These are phyloP conservation scores for Babesia bigemina DNA, from an alignment of 169 alveolate species.

Conservation along the genomic window DNA sequence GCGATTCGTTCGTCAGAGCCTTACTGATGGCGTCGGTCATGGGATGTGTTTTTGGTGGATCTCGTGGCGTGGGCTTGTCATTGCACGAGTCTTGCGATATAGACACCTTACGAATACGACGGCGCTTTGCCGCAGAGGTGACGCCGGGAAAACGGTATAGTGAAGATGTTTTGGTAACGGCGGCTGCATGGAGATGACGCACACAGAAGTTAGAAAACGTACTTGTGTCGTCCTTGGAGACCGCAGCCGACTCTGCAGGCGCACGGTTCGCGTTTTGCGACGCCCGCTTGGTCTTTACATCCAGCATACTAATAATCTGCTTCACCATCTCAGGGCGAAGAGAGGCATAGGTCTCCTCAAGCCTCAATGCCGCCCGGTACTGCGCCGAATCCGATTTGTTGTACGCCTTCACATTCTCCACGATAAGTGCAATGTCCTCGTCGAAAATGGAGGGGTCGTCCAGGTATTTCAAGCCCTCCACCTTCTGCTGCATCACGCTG, in stretches of 20 bases:
- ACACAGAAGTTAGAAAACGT: neutral
- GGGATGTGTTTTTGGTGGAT: neutral
- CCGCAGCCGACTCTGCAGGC: neutral
- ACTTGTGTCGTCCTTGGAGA: neutral
- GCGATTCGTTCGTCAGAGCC: neutral
- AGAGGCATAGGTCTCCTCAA: constrained; percentile 25
- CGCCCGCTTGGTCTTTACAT: constrained; percentile 8
- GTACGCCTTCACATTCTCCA: constrained; percentile 86
- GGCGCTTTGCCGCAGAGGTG: neutral
- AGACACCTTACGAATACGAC: neutral
- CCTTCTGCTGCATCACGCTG: constrained; percentile 82
- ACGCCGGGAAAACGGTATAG: neutral
- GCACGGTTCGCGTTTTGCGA: neutral
- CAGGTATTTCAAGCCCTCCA: constrained; percentile 79
- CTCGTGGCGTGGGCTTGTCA: neutral
- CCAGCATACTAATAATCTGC: constrained; percentile 1
- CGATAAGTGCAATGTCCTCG: constrained; percentile 85
- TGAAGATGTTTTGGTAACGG: neutral
- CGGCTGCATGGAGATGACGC: neutral
- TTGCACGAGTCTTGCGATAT: neutral
- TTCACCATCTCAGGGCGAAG: constrained; percentile 36
- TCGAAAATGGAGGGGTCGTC: constrained; percentile 81
- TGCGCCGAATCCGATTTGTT: constrained; percentile 83
- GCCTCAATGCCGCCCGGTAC: constrained; percentile 37
- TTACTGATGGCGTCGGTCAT: constrained; percentile 8